These are phyloP conservation scores for Colletotrichum cuscutae DNA, from an alignment of 2,329 filamentous ascomycete species.

Conservation along the genomic window DNA sequence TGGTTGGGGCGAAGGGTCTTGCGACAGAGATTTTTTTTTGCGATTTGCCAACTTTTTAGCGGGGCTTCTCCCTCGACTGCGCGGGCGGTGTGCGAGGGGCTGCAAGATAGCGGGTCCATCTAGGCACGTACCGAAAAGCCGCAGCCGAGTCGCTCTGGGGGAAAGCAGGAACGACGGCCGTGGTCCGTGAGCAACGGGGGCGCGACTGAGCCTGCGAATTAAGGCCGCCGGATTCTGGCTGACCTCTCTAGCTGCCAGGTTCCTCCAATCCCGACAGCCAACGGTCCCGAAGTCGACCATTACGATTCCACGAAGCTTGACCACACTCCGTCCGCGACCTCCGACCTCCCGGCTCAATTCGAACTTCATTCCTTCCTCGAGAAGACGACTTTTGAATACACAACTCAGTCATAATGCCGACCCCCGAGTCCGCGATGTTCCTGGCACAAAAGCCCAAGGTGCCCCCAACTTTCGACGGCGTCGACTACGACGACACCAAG, in stretches of 20 bases:
- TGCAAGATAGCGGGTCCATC: not conserved
- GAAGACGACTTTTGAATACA: not conserved
- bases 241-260: constrained; percentile 19
- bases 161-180: not conserved
- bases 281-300: constrained; percentile 22
- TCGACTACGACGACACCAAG: constrained; percentile 86
- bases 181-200: not conserved
- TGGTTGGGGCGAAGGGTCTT: constrained; percentile 36
- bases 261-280: constrained; percentile 27
- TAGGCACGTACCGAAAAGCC: constrained; percentile 25
- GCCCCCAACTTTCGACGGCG: constrained; percentile 84
- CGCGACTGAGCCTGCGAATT: constrained; percentile 29
- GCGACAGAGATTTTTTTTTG: constrained; percentile 33
- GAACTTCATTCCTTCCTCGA: not conserved
- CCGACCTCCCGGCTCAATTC: constrained; percentile 7
- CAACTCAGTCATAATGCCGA: constrained; percentile 70
- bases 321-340: constrained; percentile 7
- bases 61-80: constrained; percentile 19
- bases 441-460: constrained; percentile 86
- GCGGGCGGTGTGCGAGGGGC: constrained; percentile 32
- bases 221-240: constrained; percentile 30
- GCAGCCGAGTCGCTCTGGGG: constrained; percentile 1
- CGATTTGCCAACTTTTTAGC: constrained; percentile 34
- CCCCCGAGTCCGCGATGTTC: constrained; percentile 84
- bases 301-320: constrained; percentile 23